A percentile compares a stretch with the other conserved stretches of the same genome.
Evolutionary conservation across 805 yeast species (phyloP).

Genomic region (Saccharomycopsis sp.): DNA sequence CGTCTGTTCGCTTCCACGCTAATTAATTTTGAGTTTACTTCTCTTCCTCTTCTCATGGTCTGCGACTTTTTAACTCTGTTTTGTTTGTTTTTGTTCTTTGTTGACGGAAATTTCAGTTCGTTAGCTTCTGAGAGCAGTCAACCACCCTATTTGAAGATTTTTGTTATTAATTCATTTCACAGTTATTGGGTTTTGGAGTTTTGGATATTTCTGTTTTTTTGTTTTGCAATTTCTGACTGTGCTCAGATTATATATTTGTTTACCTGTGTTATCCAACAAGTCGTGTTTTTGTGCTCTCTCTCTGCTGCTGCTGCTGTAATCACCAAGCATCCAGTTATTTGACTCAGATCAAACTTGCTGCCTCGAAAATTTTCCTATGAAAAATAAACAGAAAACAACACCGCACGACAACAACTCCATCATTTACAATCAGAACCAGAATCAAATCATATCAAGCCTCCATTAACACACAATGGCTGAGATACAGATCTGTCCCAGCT

Average conservation of each 20-base stretch:
- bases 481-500: conserved; percentile 36
- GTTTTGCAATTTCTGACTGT: no score
- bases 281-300: no score
- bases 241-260: not conserved
- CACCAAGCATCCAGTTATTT: no score
- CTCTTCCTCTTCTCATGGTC: not conserved
- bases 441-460: no score
- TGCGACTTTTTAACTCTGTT: not conserved
- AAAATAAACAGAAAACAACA: no score
- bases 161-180: not conserved
- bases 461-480: conserved; percentile 4
- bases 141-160: not conserved
- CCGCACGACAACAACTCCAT: no score
- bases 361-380: no score
- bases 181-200: no score
- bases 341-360: no score
- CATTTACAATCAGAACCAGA: no score
- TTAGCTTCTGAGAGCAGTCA: no score
- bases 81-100: not conserved
- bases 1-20: not conserved
- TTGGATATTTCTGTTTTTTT: not conserved
- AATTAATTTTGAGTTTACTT: not conserved
- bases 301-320: no score
- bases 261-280: not conserved
- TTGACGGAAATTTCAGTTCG: not conserved